Evolutionary conservation across 352 stramenopile genomes (phyloP).

Genomic region (Globisporangium camurandrum): DNA sequence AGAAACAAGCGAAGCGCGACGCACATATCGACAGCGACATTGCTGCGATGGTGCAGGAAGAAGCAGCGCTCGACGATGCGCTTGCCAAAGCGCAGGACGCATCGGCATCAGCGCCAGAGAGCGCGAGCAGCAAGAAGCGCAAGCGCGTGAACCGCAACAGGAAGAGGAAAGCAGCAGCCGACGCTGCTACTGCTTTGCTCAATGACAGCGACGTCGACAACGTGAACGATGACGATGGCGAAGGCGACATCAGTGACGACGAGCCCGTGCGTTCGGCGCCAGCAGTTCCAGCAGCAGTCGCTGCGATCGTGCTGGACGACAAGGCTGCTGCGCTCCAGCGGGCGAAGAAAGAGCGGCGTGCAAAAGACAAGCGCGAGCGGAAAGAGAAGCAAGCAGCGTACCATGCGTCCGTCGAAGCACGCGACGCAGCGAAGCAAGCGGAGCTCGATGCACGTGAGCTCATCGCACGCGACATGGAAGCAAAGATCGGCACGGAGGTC

Average conservation of each 20-base stretch:
- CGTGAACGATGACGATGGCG: constrained; percentile 13
- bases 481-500: constrained; percentile 41
- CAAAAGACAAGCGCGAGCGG: constrained; percentile 23
- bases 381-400: constrained; percentile 21
- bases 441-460: constrained; percentile 34
- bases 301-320: constrained; percentile 3
- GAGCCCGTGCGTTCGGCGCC: too few relatives aligned
- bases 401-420: constrained; percentile 12
- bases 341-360: constrained; percentile 12
- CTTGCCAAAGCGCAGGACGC: constrained; percentile 5
- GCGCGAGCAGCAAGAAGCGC: constrained; percentile 22
- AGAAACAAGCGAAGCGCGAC: constrained; percentile 14
- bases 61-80: constrained; percentile 7
- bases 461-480: constrained; percentile 44
- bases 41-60: constrained; percentile 14
- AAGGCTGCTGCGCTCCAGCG: constrained; percentile 12
- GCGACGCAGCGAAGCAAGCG: constrained; percentile 18
- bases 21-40: constrained; percentile 11
- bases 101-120: constrained; percentile 15
- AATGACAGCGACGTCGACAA: constrained; percentile 8
- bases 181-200: too few relatives aligned
- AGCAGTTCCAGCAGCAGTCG: too few relatives aligned
- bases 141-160: constrained; percentile 21
- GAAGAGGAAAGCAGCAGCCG: constrained; percentile 8
- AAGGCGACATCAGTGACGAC: constrained; percentile 3